Percentiles rank a stretch among this genome's conserved stretches.
phyloP scores from a whole-genome alignment of 805 yeast species.

The Jamesozyma piceae region DNA sequence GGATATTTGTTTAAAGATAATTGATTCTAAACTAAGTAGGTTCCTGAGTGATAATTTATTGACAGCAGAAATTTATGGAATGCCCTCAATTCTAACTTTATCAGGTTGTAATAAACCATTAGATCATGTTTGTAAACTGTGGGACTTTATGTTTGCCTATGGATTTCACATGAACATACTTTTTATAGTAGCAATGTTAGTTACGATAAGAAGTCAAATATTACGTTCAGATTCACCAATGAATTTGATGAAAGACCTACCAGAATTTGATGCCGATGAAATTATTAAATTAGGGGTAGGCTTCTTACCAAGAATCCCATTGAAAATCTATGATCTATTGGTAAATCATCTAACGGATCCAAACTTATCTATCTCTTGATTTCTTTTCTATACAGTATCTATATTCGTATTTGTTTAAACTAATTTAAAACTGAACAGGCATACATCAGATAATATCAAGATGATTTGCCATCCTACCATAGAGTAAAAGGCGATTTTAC shows the following conservation, averaged over 20 bases:
- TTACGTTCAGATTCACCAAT: constrained; percentile 55
- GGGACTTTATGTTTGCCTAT: constrained; percentile 89
- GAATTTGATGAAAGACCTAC: constrained; percentile 57
- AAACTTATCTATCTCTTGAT: background rate
- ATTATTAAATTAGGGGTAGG: constrained; percentile 72
- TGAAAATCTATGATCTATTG: constrained; percentile 39
- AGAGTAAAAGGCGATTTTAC: too few species aligned
- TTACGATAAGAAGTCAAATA: constrained; percentile 56
- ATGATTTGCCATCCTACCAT: too few species aligned
- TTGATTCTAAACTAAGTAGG: constrained; percentile 66
- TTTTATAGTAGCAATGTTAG: constrained; percentile 70
- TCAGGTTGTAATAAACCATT: constrained; percentile 87
- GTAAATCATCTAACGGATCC: constrained; percentile 27
- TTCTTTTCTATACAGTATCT: too few species aligned
- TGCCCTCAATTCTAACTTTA: constrained; percentile 72
- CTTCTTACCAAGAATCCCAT: constrained; percentile 67
- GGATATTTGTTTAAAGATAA: constrained; percentile 59
- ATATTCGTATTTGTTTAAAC: too few species aligned
- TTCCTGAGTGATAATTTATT: constrained; percentile 35
- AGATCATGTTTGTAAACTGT: constrained; percentile 59
- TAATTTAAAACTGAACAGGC: too few species aligned
- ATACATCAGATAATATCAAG: too few species aligned
- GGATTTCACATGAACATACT: constrained; percentile 83
- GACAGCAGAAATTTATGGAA: constrained; percentile 79
- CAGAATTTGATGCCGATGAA: constrained; percentile 60